phyloP scores from a whole-genome alignment of 441 rosid genomes.

The Populus hybrid region DNA sequence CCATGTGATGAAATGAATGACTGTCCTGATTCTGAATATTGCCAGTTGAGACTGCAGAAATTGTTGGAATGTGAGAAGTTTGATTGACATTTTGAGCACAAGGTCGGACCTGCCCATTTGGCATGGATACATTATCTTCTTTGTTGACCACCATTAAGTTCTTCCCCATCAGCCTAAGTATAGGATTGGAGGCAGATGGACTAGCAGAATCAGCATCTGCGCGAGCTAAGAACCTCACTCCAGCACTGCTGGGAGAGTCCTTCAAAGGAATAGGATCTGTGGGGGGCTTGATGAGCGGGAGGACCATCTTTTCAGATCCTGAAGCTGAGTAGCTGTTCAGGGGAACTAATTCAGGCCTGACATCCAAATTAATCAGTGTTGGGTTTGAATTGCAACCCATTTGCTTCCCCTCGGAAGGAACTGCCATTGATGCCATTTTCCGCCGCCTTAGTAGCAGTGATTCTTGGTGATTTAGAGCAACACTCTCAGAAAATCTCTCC shows the following conservation, averaged over 20 bases:
- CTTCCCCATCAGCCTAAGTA: constrained; percentile 96
- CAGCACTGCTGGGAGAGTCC: constrained; percentile 38
- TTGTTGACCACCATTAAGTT: constrained; percentile 82
- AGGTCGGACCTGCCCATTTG: constrained; percentile 34
- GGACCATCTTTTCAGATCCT: constrained; percentile 33
- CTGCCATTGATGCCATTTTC: constrained; percentile 40
- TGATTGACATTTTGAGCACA: constrained; percentile 25
- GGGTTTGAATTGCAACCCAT: constrained; percentile 20
- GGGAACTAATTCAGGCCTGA: constrained; percentile 35
- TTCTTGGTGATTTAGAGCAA: constrained; percentile 45
- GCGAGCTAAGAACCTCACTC: constrained; percentile 32
- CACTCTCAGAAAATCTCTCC: constrained; percentile 51
- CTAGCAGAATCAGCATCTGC: constrained; percentile 37
- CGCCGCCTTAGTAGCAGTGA: constrained; percentile 58
- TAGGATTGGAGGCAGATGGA: constrained; percentile 71
- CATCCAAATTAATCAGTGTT: constrained; percentile 27
- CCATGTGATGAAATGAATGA: constrained; percentile 23
- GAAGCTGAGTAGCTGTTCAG: constrained; percentile 24
- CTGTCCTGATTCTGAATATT: constrained; percentile 28
- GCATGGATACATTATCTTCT: constrained; percentile 49
- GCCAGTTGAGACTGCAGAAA: constrained; percentile 26
- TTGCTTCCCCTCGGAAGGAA: constrained; percentile 34
- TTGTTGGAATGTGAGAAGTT: constrained; percentile 32
- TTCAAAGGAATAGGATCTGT: constrained; percentile 31
- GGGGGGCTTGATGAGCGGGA: constrained; percentile 26